Conservation (phyloP, 2,329 filamentous ascomycete genomes). For the Rugonectria rugulosa region DNA sequence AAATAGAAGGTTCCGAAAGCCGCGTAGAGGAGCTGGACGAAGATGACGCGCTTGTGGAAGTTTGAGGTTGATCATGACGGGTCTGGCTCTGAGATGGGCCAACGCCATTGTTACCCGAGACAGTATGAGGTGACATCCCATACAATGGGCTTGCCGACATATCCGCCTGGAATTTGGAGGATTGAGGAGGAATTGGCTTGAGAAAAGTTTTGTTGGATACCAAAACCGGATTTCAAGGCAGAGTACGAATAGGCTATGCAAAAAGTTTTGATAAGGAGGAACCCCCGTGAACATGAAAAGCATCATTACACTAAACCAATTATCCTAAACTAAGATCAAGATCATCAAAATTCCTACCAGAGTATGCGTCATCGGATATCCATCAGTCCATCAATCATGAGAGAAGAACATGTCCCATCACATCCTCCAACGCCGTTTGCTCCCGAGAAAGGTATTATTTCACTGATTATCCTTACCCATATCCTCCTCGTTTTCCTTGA, state of each 20-base stretch:
- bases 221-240: background rate
- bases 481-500: conserved; percentile 52
- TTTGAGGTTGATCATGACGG: conserved; percentile 53
- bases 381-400: background rate
- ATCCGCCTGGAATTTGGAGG: too few relatives aligned
- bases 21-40: conserved; percentile 58
- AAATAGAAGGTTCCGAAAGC: conserved; percentile 33
- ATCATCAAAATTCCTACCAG: background rate
- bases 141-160: too few relatives aligned
- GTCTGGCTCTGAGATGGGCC: too few relatives aligned
- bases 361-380: conserved; percentile 14
- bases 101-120: too few relatives aligned
- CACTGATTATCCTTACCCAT: conserved; percentile 37
- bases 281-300: background rate
- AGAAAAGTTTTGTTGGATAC: background rate
- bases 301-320: conserved; percentile 16
- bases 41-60: conserved; percentile 63
- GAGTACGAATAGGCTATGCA: conserved; percentile 2
- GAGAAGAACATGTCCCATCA: background rate
- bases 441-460: conserved; percentile 2
- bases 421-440: conserved; percentile 31
- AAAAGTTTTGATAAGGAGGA: background rate
- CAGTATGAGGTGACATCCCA: too few relatives aligned
- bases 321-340: background rate
- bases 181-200: too few relatives aligned